These are phyloP conservation scores for Ogataea parapolymorpha DNA, from an alignment of 805 yeast genomes.

Conservation along the genomic window DNA sequence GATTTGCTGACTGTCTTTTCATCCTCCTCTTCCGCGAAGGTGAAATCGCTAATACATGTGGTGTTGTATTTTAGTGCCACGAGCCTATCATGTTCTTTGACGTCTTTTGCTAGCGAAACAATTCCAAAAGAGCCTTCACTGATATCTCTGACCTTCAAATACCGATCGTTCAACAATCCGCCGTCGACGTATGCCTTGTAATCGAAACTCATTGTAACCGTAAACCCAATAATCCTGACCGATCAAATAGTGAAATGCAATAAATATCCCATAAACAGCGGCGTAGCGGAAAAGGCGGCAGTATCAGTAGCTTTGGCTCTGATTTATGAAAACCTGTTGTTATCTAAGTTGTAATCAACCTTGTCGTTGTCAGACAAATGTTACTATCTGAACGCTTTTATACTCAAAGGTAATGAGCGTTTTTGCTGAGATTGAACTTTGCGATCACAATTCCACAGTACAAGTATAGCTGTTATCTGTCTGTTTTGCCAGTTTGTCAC, in stretches of 20 bases:
- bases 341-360: not conserved
- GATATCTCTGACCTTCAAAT: constrained; percentile 66
- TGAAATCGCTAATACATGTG: constrained; percentile 47
- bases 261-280: constrained; percentile 3
- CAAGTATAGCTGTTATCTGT: constrained; percentile 1
- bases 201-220: constrained; percentile 25
- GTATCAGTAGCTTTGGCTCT: not conserved
- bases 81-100: constrained; percentile 39
- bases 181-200: constrained; percentile 32
- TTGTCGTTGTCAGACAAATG: not conserved
- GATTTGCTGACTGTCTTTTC: constrained; percentile 29
- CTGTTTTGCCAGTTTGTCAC: constrained; percentile 2
- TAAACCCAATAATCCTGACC: constrained; percentile 4
- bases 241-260: constrained; percentile 7
- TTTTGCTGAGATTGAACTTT: not conserved
- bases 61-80: constrained; percentile 87
- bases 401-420: not conserved
- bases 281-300: not conserved
- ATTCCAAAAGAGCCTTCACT: constrained; percentile 94
- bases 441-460: constrained; percentile 5
- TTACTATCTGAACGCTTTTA: constrained; percentile 7
- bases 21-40: constrained; percentile 11
- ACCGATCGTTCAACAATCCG: constrained; percentile 56
- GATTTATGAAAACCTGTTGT: not conserved
- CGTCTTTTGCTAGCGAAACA: constrained; percentile 83